Evolutionary conservation across 1,139 yeast genomes (phyloP), one percentile per base, ranked within the genome.

Genomic region (Nakaseomyces uthaithaninus): DNA sequence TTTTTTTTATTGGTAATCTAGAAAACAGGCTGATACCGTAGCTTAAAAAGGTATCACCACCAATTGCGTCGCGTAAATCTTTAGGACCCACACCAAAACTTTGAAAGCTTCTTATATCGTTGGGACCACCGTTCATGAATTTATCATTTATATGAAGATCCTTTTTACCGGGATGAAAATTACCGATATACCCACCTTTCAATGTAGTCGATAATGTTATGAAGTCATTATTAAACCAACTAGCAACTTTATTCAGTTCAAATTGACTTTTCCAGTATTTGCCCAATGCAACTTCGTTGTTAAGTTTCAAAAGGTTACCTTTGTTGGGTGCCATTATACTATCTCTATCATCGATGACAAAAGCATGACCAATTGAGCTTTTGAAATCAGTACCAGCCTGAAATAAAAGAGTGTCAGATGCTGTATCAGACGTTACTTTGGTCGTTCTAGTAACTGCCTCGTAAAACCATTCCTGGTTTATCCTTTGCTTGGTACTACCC

Each of bases 31-130:
- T 80, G 0, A 79, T 48, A 1, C 96, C 96, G 26, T 81, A 77
- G 15, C 81, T 77, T 25, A 77, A 55, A 50, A 77, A 82, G 2
- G 77, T 66, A 54, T 87, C 87, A 3, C 97, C 98, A 3, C 98
- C 98, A 15, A 86, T 59, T 1, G 82, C 52, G 45, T 65, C 64
- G 16, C 56, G 57, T n/a, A 54, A 45, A 35, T 62, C 80, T 53
- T 82, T 80, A 1, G 97, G 96, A 0, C 98, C 98, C 26, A 89
- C 59, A 0, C 95, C 94, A 60, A 85, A 82, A 4, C 48, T 36
- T 26, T 59, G 55, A 35, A 57, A 60, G 28, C 60, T 51, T 27
- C 64, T 52, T 5, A 60, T 50, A 42, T 59, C 63, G 41, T 59
- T 60, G 8, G 59, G 52, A 3, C 64, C 64, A 51, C 93, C 83